Evolutionary conservation across 495 filamentous ascomycete species (phyloP).

Genomic region (Aspergillus diversus): DNA sequence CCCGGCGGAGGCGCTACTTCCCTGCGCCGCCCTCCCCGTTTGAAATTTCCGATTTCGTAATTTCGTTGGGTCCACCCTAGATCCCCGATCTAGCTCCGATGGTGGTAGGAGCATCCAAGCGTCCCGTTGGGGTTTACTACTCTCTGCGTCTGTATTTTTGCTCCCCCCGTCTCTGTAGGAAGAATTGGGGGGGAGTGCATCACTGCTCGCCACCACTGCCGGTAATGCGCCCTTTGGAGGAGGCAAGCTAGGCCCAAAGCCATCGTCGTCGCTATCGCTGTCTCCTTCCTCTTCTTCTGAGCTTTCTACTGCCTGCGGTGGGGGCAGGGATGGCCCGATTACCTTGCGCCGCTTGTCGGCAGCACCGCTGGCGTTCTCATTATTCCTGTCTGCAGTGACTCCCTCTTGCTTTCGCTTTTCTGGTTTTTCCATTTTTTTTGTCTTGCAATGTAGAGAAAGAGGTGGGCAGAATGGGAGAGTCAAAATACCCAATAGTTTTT

Average conservation of each 20-base stretch:
- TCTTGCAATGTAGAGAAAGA: neutral
- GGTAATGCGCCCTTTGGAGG: slow-evolving; percentile 43
- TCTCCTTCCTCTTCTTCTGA: slow-evolving; percentile 31
- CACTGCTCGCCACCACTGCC: neutral
- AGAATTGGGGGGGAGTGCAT: neutral
- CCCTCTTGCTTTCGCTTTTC: slow-evolving; percentile 22
- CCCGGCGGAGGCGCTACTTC: slow-evolving; percentile 39
- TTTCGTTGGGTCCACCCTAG: slow-evolving; percentile 82
- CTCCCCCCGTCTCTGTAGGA: no score
- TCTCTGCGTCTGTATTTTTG: neutral
- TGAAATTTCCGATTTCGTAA: slow-evolving; percentile 83
- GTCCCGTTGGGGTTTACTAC: slow-evolving; percentile 62
- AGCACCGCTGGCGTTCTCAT: neutral
- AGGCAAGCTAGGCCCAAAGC: slow-evolving; percentile 84
- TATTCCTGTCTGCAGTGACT: neutral
- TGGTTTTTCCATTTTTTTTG: slow-evolving; percentile 19
- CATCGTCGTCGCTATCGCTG: slow-evolving; percentile 53
- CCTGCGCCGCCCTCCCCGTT: slow-evolving; percentile 64
- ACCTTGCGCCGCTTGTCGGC: slow-evolving; percentile 34
- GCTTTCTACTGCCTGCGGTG: slow-evolving; percentile 28
- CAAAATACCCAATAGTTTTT: no score
- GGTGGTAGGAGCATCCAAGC: slow-evolving; percentile 96
- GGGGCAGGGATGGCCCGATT: slow-evolving; percentile 39
- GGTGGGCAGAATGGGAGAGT: no score
- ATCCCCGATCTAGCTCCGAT: slow-evolving; percentile 59